Evolutionary conservation across 805 yeast species (phyloP), one percentile per base, ranked within the genome.

Genomic region (Scheffersomyces spartinae): DNA sequence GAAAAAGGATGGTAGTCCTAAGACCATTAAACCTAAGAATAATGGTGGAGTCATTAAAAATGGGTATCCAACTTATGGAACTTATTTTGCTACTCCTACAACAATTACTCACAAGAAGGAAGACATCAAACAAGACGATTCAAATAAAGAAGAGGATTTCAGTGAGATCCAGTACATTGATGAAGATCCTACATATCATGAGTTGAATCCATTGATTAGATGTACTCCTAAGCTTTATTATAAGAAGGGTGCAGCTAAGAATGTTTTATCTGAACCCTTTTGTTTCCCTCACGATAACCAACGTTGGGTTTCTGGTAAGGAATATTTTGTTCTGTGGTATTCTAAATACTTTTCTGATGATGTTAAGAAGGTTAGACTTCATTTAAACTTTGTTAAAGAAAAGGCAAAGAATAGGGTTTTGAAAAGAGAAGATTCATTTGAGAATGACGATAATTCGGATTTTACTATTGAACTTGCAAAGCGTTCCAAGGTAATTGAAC

Each of bases 271-370:
- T 20, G 91, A 61, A 26, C 95, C 95, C n/a, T 81, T 83, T 49
- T 84, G 95, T 49, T 68, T 81, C 12, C 95, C 95, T 8, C 60
- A 56, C 17, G 86, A 79, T 39, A 65, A 72, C 31, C 40, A 62
- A 8, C 61, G 55, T 20, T 59, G 80, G 52, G 64, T 67, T 35
- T 48, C 68, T 31, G 94, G 67, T 17, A 52, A 64, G 28, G 69
- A 81, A 1, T 79, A 81, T 40, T 84, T 85, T 42, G 50, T 81
- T 26, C 74, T 88, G 7, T 84, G 95, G 95, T 84, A 60, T 51
- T 64, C 88, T 2, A 61, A 66, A 25, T 76, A 56, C 45, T 84
- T 82, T 40, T 42, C 43, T 15, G 61, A 66, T 24, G 66, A 56
- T 3, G 79, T 70, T 13, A 56, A 68, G 24, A 67, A 71, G 15